Evolutionary conservation across 352 stramenopile species (phyloP).

Genomic region (Phytopythium ostracodes): DNA sequence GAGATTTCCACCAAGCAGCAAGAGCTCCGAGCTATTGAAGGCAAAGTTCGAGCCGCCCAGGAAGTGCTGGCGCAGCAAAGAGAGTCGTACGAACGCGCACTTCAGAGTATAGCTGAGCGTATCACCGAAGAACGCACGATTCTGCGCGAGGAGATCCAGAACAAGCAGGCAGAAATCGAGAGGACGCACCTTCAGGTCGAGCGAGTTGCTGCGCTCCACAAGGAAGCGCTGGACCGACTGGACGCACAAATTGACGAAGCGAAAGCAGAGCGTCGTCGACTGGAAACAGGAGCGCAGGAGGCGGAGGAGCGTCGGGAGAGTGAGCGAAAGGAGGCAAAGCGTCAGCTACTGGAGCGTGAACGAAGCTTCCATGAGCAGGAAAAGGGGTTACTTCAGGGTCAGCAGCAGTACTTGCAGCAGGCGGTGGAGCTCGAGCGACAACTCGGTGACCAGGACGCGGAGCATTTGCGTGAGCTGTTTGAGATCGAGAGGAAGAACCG

Average conservation of each 20-base stretch:
- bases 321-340: conserved; percentile 41
- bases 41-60: conserved; percentile 48
- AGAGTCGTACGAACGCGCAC: conserved; percentile 53
- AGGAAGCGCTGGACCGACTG: conserved; percentile 49
- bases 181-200: conserved; percentile 54
- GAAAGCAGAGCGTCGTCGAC: conserved; percentile 46
- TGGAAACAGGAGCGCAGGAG: conserved; percentile 36
- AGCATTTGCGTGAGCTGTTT: conserved; percentile 64
- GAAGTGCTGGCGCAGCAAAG: conserved; percentile 65
- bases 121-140: conserved; percentile 39
- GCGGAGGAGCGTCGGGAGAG: conserved; percentile 38
- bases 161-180: conserved; percentile 50
- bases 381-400: conserved; percentile 51
- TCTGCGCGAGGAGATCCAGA: conserved; percentile 54
- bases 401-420: conserved; percentile 58
- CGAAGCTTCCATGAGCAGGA: conserved; percentile 68
- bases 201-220: conserved; percentile 47
- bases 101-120: conserved; percentile 49
- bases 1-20: conserved; percentile 43
- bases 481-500: conserved; percentile 54
- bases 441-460: conserved; percentile 56
- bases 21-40: conserved; percentile 41
- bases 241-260: conserved; percentile 49
- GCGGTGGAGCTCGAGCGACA: conserved; percentile 61
- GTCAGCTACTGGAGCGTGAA: conserved; percentile 57